Evolutionary conservation across 140 eudicot genomes (phyloP), one percentile per base, ranked within the genome.

Genomic region (Cichorium intybus): DNA sequence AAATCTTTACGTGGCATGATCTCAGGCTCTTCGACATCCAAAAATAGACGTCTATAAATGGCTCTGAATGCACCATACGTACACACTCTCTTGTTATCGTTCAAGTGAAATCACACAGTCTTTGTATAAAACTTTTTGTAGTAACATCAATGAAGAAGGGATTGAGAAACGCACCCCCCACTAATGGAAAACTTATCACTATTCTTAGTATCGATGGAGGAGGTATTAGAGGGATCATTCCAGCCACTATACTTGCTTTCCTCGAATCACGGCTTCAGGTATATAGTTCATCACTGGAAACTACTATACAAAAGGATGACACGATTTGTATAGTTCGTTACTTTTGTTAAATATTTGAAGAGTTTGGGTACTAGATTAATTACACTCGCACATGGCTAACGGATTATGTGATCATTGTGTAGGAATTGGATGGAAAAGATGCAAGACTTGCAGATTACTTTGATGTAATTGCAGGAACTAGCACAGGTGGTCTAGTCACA

Each of bases 161-260:
- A 29, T 29, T 10, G 3, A 63, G 24, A 43, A 43, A 43, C 18
- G 18, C 49, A 39, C 17, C 68, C 45, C 20, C 58, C 47, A 39
- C 3, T 20, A 48, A 69, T 4, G 85, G 79, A 46, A 76, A 72
- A 24, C 70, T 80, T n/a, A 72, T 80, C 51, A 76, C 82, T 3
- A 4, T 80, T 76, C 82, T 80, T 56, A 80, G 85, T 66, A 71
- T 80, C 6, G 85, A 80, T 41, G 85, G 85, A 21, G 85, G 85
- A 4, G 82, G 85, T 20, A 64, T 80, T 12, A 67, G 82, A 50
- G 85, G 85, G 28, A 71, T 80, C 60, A 80, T 80, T 75, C 85
- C 85, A 6, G 74, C 72, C 33, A 62, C 74, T 39, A 76, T 80
- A 60, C 85, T 80, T 15, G 59, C 67, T 21, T 76, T 31, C 58